Conservation (phyloP, 108 stramenopile genomes). For the Nitzschia sp. region DNA sequence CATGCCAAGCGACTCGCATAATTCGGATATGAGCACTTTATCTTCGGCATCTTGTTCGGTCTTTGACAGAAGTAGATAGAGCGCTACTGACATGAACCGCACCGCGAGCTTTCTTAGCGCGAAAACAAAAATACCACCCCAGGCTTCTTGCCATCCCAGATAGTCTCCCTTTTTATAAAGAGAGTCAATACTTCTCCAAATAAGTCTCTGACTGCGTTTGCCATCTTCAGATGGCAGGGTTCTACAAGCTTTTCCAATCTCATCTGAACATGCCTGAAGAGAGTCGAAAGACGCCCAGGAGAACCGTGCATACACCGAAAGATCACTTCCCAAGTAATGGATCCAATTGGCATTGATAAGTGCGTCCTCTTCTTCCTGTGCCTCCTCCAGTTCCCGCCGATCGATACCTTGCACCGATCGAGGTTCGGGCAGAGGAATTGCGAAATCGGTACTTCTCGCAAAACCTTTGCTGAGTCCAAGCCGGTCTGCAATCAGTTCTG, state of each 20-base stretch:
- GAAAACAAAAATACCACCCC: constrained; percentile 81
- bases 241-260: constrained; percentile 10
- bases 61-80: constrained; percentile 51
- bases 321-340: constrained; percentile 55
- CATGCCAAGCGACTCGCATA: constrained; percentile 70
- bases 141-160: constrained; percentile 70
- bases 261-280: constrained; percentile 50
- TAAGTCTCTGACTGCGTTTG: neutral
- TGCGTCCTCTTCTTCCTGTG: constrained; percentile 47
- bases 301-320: constrained; percentile 56
- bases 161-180: constrained; percentile 44
- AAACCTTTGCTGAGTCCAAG: constrained; percentile 42
- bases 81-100: constrained; percentile 44
- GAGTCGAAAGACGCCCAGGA: constrained; percentile 72
- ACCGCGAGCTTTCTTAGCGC: constrained; percentile 62
- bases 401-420: constrained; percentile 10
- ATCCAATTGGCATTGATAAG: constrained; percentile 33
- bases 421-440: constrained; percentile 22
- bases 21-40: constrained; percentile 46
- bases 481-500: constrained; percentile 76
- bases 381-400: constrained; percentile 42
- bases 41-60: constrained; percentile 28
- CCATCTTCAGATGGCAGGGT: neutral
- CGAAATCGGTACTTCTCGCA: constrained; percentile 42
- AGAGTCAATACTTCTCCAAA: constrained; percentile 13